Evolutionary conservation across 1,139 yeast species (phyloP), one percentile per base, ranked within the genome.

Genomic region (Scheffersomyces titani): DNA sequence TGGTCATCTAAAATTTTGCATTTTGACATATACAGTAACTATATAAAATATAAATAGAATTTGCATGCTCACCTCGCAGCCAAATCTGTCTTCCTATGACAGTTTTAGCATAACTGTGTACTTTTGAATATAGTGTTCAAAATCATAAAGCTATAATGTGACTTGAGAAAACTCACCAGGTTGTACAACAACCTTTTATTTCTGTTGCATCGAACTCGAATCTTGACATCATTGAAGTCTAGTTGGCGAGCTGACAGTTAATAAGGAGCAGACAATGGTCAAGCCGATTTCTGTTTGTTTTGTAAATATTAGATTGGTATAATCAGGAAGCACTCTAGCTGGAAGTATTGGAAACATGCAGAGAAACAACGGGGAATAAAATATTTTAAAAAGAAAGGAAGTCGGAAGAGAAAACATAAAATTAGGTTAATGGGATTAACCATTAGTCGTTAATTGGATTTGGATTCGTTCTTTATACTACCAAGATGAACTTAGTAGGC

Each of bases 401-500:
- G 13, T 30, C 16, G 40, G 40, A 9, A 11, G 40, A 16, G 40
- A 9, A 30, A 30, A 30, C 40, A 30, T 30, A 30, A 30, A 30
- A 30, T 30, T 30, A 30, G 40, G 13, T 30, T 30, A 30, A 30
- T 30, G 40, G 40, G 40, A 5, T 16, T 30, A 30, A 30, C 40
- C 40, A 30, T 30, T 6, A 30, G 40, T 30, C 40, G 11, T 30
- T 30, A 30, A 30, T 30, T 30, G 40, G 40, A 16, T 2, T 30
- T 6, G 40, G 16, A 30, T 30, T 30, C 16, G 13, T 30, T 30
- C 13, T 30, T 30, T 30, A 30, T 4, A 16, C 40, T 30, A 11
- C 3, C 16, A 30, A 11, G 16, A 3, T 30, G 40, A 46, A 51
- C 44, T 59, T 62, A 61, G 71, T 71, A 71, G 40, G 40, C 40